Conservation (phyloP, 139 green algal genomes). For the Asterochloris erici region DNA sequence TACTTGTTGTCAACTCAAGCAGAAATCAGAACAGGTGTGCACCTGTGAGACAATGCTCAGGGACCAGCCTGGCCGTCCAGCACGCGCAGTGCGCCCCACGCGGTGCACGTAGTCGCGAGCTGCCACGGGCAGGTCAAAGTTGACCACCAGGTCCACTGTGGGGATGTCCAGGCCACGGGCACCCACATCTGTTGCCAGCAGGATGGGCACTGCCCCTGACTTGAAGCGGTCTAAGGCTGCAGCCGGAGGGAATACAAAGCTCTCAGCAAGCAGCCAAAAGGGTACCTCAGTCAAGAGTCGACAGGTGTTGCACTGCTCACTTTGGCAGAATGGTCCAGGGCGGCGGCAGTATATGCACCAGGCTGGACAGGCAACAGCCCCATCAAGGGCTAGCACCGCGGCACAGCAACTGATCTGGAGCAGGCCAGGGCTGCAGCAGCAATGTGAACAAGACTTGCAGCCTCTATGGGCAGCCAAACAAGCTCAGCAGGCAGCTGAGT, state of each 20-base stretch:
- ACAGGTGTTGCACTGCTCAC: too few relatives aligned
- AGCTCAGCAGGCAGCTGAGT: too few relatives aligned
- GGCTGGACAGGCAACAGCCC: too few relatives aligned
- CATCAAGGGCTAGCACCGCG: not conserved
- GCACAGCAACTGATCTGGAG: too few relatives aligned
- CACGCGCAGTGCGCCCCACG: slow-evolving; percentile 84
- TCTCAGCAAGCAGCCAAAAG: too few relatives aligned
- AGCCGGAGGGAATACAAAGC: too few relatives aligned
- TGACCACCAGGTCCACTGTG: slow-evolving; percentile 91
- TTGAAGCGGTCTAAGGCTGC: slow-evolving; percentile 19
- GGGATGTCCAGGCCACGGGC: slow-evolving; percentile 94
- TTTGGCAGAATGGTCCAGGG: too few relatives aligned
- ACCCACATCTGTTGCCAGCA: slow-evolving; percentile 91
- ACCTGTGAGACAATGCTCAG: slow-evolving; percentile 81
- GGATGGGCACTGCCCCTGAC: slow-evolving; percentile 35
- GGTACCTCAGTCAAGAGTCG: too few relatives aligned
- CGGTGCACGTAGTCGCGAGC: slow-evolving; percentile 85
- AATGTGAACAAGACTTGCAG: too few relatives aligned
- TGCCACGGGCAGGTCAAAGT: slow-evolving; percentile 84
- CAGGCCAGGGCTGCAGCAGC: too few relatives aligned
- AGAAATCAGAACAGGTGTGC: not conserved
- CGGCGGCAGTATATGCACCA: too few relatives aligned
- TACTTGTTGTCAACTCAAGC: not conserved
- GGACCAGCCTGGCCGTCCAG: slow-evolving; percentile 73
- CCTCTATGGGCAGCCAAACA: too few relatives aligned